Percentiles rank a stretch among this genome's conserved stretches.
Conservation (phyloP, 345 rosid genomes). For the Eucalyptus marginata region DNA sequence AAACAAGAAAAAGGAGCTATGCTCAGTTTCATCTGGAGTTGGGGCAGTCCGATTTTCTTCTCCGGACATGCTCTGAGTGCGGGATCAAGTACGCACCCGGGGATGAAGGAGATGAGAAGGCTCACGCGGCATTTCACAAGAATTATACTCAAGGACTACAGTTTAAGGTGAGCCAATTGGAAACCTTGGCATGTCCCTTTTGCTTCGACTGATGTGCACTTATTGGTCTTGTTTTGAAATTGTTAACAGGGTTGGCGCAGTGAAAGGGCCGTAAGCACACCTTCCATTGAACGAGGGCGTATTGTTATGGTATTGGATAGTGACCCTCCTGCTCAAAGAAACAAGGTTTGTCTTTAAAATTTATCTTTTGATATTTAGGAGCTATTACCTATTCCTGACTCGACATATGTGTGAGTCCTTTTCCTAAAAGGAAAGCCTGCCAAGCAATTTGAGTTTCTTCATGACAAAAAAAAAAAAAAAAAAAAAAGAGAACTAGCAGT, state of each 20-base stretch:
- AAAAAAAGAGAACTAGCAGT: neutral
- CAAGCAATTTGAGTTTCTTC: neutral
- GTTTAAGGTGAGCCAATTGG: constrained; percentile 39
- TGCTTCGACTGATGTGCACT: neutral
- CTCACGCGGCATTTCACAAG: constrained; percentile 52
- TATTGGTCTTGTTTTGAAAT: neutral
- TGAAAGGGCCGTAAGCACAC: constrained; percentile 37
- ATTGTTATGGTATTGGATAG: constrained; percentile 37
- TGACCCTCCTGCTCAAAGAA: constrained; percentile 46
- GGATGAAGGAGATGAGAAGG: constrained; percentile 65
- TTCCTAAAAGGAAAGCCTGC: neutral
- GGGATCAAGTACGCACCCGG: constrained; percentile 65
- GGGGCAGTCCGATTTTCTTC: constrained; percentile 84
- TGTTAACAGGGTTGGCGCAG: constrained; percentile 49
- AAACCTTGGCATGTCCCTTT: neutral
- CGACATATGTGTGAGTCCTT: neutral
- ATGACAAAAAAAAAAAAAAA: too few species aligned
- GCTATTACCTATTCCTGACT: neutral
- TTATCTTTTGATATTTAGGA: neutral
- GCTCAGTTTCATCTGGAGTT: constrained; percentile 73
- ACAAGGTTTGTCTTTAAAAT: constrained; percentile 33
- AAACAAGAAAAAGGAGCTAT: constrained; percentile 59
- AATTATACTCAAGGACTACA: constrained; percentile 53
- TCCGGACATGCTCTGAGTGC: constrained; percentile 43
- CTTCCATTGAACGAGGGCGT: constrained; percentile 22